phyloP scores from a whole-genome alignment of 1,284 basidiomycete genomes.

The Rhodotorula glutinis region DNA sequence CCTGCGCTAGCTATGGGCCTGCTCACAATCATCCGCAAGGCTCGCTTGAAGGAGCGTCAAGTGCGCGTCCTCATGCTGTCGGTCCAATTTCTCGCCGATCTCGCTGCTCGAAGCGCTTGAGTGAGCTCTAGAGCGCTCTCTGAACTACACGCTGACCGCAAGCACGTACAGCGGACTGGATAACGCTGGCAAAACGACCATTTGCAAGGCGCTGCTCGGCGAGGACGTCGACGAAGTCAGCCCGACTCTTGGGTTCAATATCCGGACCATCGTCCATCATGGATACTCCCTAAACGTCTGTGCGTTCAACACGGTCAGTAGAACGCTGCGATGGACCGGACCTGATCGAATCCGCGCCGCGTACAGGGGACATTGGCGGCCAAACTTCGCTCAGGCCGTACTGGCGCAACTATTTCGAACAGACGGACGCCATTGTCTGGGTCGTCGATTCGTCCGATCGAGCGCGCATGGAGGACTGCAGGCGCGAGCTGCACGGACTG shows the following conservation, averaged over 20 bases:
- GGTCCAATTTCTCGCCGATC: constrained; percentile 43
- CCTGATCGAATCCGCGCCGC: no score
- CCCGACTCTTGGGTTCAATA: constrained; percentile 97
- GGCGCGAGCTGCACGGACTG: constrained; percentile 76
- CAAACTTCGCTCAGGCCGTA: constrained; percentile 93
- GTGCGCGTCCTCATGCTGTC: constrained; percentile 95
- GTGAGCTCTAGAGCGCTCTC: no score
- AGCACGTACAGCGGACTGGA: constrained; percentile 76
- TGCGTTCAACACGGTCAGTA: constrained; percentile 56
- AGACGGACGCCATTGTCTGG: constrained; percentile 97
- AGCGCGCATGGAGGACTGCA: constrained; percentile 83
- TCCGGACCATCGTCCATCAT: constrained; percentile 88
- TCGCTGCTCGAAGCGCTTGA: no score
- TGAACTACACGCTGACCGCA: neutral
- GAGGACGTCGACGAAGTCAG: constrained; percentile 84
- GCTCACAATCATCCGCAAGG: constrained; percentile 95
- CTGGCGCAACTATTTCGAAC: constrained; percentile 99
- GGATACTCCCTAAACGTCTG: constrained; percentile 92
- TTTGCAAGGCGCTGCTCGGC: constrained; percentile 86
- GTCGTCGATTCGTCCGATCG: constrained; percentile 94
- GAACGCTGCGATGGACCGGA: no score
- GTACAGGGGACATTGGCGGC: constrained; percentile 89
- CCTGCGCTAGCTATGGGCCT: constrained; percentile 59
- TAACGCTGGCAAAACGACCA: constrained; percentile 98
- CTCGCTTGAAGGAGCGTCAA: constrained; percentile 87